Conservation (phyloP, 2,329 filamentous ascomycete species). For the Cytospora schulzeri region DNA sequence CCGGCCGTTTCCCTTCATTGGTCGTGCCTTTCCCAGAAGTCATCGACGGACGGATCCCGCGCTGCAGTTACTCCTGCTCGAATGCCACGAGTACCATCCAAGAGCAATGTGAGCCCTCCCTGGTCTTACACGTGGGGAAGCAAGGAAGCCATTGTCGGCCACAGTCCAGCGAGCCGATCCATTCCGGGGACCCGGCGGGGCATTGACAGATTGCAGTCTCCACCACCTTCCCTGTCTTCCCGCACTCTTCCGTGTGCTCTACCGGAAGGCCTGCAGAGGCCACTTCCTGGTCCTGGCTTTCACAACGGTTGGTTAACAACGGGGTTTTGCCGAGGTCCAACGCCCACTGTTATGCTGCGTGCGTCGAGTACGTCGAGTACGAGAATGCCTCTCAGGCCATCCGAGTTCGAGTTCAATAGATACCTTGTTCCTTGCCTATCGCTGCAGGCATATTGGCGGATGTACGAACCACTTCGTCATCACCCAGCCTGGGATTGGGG, state of each 20-base stretch:
- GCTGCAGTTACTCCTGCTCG: neutral
- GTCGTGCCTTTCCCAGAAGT: neutral
- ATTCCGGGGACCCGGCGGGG: conserved; percentile 9
- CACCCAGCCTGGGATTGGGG: conserved; percentile 16
- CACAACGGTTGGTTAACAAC: neutral
- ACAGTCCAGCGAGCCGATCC: neutral
- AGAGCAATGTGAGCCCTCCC: neutral
- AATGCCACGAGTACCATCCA: neutral
- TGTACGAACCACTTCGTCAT: neutral
- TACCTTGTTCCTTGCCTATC: neutral
- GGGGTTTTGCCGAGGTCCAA: neutral
- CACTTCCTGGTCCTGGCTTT: neutral
- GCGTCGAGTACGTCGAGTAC: neutral
- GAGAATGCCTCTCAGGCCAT: neutral
- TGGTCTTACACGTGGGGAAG: neutral
- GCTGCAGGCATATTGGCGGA: neutral
- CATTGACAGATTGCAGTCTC: conserved; percentile 13
- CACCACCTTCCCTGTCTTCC: neutral
- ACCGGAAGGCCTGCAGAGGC: neutral
- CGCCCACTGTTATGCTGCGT: neutral
- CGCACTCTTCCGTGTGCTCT: neutral
- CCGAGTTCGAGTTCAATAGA: neutral
- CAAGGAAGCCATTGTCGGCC: neutral
- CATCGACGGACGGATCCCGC: neutral
- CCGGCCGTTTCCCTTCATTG: neutral